Base-by-base conservation (phyloP, 2,329 filamentous ascomycete species). In the Stagonosporopsis tanaceti region DNA sequence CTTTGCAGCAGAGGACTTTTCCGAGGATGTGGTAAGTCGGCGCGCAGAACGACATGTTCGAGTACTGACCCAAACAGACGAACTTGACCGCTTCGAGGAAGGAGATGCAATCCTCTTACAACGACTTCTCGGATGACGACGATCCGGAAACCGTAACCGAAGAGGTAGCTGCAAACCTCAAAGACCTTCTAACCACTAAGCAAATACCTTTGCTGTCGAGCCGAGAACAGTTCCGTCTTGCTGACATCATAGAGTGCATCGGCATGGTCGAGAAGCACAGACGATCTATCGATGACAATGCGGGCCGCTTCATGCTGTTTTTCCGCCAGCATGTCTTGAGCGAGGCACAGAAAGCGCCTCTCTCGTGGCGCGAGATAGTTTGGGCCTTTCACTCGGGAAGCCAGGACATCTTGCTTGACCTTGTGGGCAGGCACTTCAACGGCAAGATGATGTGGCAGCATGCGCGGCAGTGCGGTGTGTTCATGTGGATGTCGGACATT, bases 401-500 rank as follows among this genome's bases (percentile, higher is more conserved):
- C 59, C 95, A 99, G 76, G 94, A 98, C 71, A 93, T 98, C 37
- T 80, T 98, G 17, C 81, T 90, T 1, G 92, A 97, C 73, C 88
- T 97, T 66, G 89, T 97, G 9, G 87, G 88, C 11, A 82, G 86
- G 20, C 92, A 96, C 68, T 93, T 90, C 66, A 89, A 93, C 62
- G 89, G 89, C 1, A 89, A 86, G 57, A 83, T 98, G 79, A 80
- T 89, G 6, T 99, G 95, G 95, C 85, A 90, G 61, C 85, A 93
- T 67, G 95, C 94, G 1, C 85, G 90, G 44, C 90, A 96, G 72
- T 92, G 90, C 64, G 95, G 95, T 11, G 84, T 98, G 53, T 97
- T 97, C 71, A 94, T 97, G 88, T 99, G 95, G 94, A 83, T 99
- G 62, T 86, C 87, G 0, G 93, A 97, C 74, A 77, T 83, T 17